A percentile compares a stretch with the other conserved stretches of the same genome.
Evolutionary conservation across 305 asterid species (phyloP).

Genomic region (Nicotiana rustica): DNA sequence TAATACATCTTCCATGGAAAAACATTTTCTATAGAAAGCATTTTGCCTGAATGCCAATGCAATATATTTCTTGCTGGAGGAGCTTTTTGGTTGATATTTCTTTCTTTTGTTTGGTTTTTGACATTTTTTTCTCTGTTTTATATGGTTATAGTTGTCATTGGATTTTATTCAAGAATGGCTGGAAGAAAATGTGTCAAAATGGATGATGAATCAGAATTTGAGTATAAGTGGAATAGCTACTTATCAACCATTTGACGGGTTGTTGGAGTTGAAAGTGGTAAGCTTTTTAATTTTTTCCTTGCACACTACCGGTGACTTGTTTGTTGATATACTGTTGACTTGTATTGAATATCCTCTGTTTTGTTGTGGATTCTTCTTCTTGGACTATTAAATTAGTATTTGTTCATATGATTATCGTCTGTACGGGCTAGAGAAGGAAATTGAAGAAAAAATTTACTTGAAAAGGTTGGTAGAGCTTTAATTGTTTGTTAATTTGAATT

Average conservation of each 20-base stretch:
- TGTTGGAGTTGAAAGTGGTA: slow-evolving; percentile 67
- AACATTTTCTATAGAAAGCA: background rate
- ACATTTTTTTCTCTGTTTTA: slow-evolving; percentile 29
- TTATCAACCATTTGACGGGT: slow-evolving; percentile 71
- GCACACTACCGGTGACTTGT: slow-evolving; percentile 2
- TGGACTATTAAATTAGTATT: background rate
- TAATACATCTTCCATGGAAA: no score
- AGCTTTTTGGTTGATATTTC: background rate
- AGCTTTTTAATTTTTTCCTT: slow-evolving; percentile 29
- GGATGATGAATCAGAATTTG: slow-evolving; percentile 47
- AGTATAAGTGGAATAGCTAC: slow-evolving; percentile 53
- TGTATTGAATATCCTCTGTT: background rate
- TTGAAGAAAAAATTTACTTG: background rate
- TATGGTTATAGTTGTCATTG: slow-evolving; percentile 53
- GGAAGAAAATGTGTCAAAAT: slow-evolving; percentile 47
- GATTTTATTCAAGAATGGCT: slow-evolving; percentile 73
- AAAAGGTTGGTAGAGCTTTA: background rate
- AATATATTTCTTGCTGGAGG: background rate
- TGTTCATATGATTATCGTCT: background rate
- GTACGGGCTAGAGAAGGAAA: background rate
- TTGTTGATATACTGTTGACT: background rate
- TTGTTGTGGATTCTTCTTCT: background rate
- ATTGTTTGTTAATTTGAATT: slow-evolving; percentile 20
- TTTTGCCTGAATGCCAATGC: background rate
- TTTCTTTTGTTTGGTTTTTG: background rate